Evolutionary conservation across 495 filamentous ascomycete genomes (phyloP).

Genomic region (Penicilliopsis zonata): DNA sequence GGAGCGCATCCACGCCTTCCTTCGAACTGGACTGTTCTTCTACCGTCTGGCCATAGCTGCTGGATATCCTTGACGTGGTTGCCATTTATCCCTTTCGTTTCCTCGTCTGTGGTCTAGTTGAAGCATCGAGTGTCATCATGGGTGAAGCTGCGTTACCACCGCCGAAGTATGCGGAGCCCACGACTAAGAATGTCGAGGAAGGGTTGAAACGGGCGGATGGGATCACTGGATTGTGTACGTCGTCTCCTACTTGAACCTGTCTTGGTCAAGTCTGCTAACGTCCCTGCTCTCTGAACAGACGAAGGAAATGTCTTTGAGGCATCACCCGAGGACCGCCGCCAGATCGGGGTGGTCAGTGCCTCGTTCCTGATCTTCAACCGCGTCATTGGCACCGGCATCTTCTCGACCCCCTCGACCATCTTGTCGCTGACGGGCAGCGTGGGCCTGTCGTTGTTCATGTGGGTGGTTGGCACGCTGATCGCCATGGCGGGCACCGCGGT

Average conservation of each 20-base stretch:
- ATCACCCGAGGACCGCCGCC: constrained; percentile 48
- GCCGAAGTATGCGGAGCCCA: too few species aligned
- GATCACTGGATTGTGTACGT: constrained; percentile 25
- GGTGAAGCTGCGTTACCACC: constrained; percentile 5
- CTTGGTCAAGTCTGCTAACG: too few species aligned
- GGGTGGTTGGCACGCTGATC: constrained; percentile 39
- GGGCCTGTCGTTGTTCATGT: constrained; percentile 40
- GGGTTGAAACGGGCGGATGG: constrained; percentile 19
- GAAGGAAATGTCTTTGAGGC: constrained; percentile 47
- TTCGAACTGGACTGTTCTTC: too few species aligned
- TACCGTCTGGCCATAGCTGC: too few species aligned
- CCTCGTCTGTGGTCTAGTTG: too few species aligned
- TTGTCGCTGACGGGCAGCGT: constrained; percentile 40
- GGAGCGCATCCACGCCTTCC: too few species aligned
- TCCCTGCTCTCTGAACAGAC: too few species aligned
- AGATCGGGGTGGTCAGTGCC: constrained; percentile 47
- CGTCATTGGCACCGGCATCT: constrained; percentile 58
- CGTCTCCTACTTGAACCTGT: not conserved
- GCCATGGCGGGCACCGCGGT: constrained; percentile 38
- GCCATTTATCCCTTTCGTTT: too few species aligned
- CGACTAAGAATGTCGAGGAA: constrained; percentile 15
- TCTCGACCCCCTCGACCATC: constrained; percentile 48
- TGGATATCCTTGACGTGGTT: too few species aligned
- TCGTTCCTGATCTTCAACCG: constrained; percentile 52
- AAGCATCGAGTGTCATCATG: too few species aligned